Evolutionary conservation across 2,329 filamentous ascomycete genomes (phyloP), one percentile per base, ranked within the genome.

Genomic region (Hypoxylon sp.): DNA sequence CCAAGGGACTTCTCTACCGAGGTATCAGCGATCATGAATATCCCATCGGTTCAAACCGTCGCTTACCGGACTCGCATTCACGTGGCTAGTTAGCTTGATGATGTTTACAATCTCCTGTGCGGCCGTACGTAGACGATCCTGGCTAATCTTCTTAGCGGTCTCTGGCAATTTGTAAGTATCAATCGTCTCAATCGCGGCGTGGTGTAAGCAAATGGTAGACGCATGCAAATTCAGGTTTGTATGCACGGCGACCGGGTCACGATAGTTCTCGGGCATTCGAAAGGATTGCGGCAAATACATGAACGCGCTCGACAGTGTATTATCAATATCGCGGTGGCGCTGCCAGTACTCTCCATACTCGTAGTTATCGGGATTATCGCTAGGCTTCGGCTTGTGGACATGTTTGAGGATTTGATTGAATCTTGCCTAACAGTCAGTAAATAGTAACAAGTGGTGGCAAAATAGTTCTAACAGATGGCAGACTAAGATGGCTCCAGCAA

Each of bases 141-240:
- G 88, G 73, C 92, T 94, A 59, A 90, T 86, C 12, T 88, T 86
- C 60, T 89, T 88, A 26, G 96, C 84, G 28, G 84, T 83, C 0
- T 84, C 81, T 0, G 89, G 84, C 55, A 96, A 79, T 1, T 86
- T 84, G 74, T 94, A 84, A 72, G 89, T 90, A 58, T 93, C 90
- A 0, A 91, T 91, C 74, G 92, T 94, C 78, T 94, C 93, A 7
- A 96, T 89, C 1, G 94, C 93, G 1, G 93, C 92, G 77, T 96
- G 93, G 74, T 97, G 94, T 4, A 97, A 82, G 75, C 93, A 96
- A 55, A 97, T 97, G 7, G 91, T 87, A 1, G 92, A 91, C 0
- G 93, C 93, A 73, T 97, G 94, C 2, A 97, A 86, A 73, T 92
- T 93, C 82, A 97, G 90, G 69, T 97, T 97, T 52, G 90, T 84